phyloP scores from a whole-genome alignment of 2,329 filamentous ascomycete genomes.

The Penicillium hesseltinei region DNA sequence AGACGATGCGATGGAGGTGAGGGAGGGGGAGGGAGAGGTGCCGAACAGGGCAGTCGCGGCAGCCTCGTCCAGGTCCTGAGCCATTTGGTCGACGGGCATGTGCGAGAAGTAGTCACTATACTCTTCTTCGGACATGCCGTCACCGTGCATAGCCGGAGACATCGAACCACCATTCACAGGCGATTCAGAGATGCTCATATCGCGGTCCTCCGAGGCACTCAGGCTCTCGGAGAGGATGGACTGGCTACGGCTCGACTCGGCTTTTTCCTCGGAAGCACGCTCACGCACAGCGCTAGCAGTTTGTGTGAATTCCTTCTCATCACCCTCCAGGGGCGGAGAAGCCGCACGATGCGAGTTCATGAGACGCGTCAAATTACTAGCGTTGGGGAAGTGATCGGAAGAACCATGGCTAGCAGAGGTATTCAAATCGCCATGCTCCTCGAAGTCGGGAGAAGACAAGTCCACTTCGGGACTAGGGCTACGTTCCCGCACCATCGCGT shows the following conservation, averaged over 20 bases:
- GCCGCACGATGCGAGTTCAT: slow-evolving; percentile 67
- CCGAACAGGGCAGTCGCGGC: slow-evolving; percentile 39
- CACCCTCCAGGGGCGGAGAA: slow-evolving; percentile 85
- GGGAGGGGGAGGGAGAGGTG: slow-evolving; percentile 44
- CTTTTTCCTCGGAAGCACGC: slow-evolving; percentile 46
- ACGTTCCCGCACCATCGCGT: slow-evolving; percentile 56
- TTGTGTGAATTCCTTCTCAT: slow-evolving; percentile 95
- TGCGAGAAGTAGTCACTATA: slow-evolving; percentile 39
- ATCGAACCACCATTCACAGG: slow-evolving; percentile 34
- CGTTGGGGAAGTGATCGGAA: slow-evolving; percentile 52
- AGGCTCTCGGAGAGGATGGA: slow-evolving; percentile 48
- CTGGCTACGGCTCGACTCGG: slow-evolving; percentile 29
- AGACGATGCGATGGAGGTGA: slow-evolving; percentile 42
- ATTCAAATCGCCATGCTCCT: slow-evolving; percentile 59
- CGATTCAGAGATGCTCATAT: slow-evolving; percentile 30
- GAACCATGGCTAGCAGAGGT: slow-evolving; percentile 63
- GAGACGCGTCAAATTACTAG: slow-evolving; percentile 57
- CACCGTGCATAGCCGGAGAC: slow-evolving; percentile 29
- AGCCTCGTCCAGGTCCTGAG: slow-evolving; percentile 35
- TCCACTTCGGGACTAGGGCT: slow-evolving; percentile 94
- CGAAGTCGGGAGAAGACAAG: slow-evolving; percentile 80
- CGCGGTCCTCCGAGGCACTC: slow-evolving; percentile 29
- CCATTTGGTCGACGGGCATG: slow-evolving; percentile 24
- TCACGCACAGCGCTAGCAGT: slow-evolving; percentile 80
- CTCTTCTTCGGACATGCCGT: slow-evolving; percentile 32